Percentiles rank a stretch among this genome's conserved stretches.
phyloP scores from a whole-genome alignment of 2,329 filamentous ascomycete genomes.

The Calonectria crousiana region DNA sequence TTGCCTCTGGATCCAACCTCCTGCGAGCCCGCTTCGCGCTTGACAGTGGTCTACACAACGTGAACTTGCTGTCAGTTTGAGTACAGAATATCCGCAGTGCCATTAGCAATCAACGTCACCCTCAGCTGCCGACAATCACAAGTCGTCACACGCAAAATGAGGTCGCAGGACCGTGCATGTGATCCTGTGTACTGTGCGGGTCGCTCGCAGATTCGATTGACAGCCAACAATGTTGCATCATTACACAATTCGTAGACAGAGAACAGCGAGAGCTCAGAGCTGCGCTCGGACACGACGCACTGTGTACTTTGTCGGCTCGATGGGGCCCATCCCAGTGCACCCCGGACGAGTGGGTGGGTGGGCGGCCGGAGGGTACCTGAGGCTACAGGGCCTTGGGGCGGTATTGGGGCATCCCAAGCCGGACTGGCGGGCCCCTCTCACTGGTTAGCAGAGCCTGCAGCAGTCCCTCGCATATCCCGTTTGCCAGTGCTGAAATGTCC shows the following conservation, averaged over 20 bases:
- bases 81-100: neutral
- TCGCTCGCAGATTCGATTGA: slow-evolving; percentile 25
- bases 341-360: slow-evolving; percentile 27
- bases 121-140: neutral
- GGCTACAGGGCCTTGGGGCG: slow-evolving; percentile 4
- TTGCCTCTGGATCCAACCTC: neutral
- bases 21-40: neutral
- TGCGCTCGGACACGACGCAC: slow-evolving; percentile 41
- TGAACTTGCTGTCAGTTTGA: neutral
- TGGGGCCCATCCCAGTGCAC: slow-evolving; percentile 26
- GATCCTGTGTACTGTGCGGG: neutral
- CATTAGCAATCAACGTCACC: neutral
- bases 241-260: slow-evolving; percentile 24
- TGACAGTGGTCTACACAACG: neutral
- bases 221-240: slow-evolving; percentile 22
- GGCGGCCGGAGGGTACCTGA: slow-evolving; percentile 27
- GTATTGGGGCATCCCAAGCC: slow-evolving; percentile 4
- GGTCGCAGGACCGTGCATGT: neutral
- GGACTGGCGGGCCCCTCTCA: slow-evolving; percentile 5
- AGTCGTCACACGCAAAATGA: slow-evolving; percentile 2
- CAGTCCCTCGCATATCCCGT: slow-evolving; percentile 4
- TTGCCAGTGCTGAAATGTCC: slow-evolving; percentile 5
- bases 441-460: neutral
- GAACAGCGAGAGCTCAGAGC: slow-evolving; percentile 40
- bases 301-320: slow-evolving; percentile 36